phyloP scores from a whole-genome alignment of 2,329 filamentous ascomycete genomes.

The Akanthomyces muscarius region DNA sequence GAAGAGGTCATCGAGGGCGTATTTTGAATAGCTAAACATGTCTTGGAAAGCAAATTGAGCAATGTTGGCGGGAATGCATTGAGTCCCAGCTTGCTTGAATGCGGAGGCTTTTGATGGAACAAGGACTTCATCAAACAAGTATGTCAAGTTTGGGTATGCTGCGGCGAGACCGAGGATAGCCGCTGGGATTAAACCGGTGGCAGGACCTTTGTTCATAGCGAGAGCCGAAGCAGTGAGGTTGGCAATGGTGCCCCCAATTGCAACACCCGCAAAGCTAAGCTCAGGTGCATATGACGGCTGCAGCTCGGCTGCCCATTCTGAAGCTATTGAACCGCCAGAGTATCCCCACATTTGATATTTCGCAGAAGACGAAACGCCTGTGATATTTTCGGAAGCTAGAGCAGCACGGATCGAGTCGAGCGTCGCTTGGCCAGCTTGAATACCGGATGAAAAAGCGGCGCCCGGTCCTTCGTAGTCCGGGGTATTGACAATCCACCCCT shows the following conservation, averaged over 20 bases:
- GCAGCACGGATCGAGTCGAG: slow-evolving; percentile 44
- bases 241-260: slow-evolving; percentile 44
- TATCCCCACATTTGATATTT: slow-evolving; percentile 51
- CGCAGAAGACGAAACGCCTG: slow-evolving; percentile 32
- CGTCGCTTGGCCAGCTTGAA: slow-evolving; percentile 40
- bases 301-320: slow-evolving; percentile 49
- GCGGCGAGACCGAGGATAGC: slow-evolving; percentile 23
- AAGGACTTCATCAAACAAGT: neutral
- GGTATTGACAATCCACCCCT: slow-evolving; percentile 41
- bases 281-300: slow-evolving; percentile 51
- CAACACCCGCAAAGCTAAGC: slow-evolving; percentile 44
- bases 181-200: slow-evolving; percentile 19
- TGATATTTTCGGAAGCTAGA: slow-evolving; percentile 24
- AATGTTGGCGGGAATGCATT: neutral
- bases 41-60: neutral
- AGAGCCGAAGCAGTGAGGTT: slow-evolving; percentile 34
- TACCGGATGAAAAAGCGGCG: slow-evolving; percentile 41
- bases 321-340: slow-evolving; percentile 50
- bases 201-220: slow-evolving; percentile 28
- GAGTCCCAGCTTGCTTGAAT: neutral
- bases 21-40: slow-evolving; percentile 5
- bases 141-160: slow-evolving; percentile 22
- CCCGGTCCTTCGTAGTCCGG: slow-evolving; percentile 44
- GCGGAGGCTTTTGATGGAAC: neutral
- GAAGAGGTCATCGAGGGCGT: neutral